phyloP scores from a whole-genome alignment of 805 yeast species.

The Candida ortonii region DNA sequence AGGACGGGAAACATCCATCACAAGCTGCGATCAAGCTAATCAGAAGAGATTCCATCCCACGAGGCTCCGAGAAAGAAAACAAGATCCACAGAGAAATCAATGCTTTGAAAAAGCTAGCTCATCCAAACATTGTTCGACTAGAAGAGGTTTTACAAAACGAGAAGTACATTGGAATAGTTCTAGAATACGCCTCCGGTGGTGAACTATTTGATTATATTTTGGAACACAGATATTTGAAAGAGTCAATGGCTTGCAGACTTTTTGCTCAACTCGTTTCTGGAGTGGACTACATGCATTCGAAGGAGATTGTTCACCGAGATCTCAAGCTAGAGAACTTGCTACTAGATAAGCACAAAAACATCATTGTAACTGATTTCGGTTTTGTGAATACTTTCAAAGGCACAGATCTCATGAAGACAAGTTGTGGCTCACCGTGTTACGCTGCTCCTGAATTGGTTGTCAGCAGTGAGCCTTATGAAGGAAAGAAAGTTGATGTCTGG shows the following conservation, averaged over 20 bases:
- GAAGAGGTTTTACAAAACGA: conserved; percentile 94
- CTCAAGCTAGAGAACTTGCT: conserved; percentile 71
- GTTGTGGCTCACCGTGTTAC: conserved; percentile 97
- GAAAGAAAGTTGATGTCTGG: conserved; percentile 95
- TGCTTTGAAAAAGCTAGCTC: conserved; percentile 79
- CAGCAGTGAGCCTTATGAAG: conserved; percentile 82
- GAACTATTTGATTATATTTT: conserved; percentile 92
- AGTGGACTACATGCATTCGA: conserved; percentile 82
- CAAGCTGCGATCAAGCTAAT: conserved; percentile 94
- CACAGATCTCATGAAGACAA: conserved; percentile 83
- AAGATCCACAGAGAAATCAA: conserved; percentile 93
- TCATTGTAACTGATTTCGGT: conserved; percentile 88
- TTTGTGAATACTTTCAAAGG: conserved; percentile 83
- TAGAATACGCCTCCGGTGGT: conserved; percentile 97
- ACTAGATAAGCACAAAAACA: conserved; percentile 81
- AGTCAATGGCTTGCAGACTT: conserved; percentile 76
- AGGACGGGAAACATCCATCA: conserved; percentile 70
- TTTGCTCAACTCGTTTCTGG: conserved; percentile 94
- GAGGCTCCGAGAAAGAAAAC: conserved; percentile 79
- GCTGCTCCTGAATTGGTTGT: conserved; percentile 98
- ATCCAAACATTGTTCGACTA: conserved; percentile 88
- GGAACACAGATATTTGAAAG: conserved; percentile 82
- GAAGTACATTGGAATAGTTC: conserved; percentile 91
- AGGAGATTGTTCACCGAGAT: conserved; percentile 78
- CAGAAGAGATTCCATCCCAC: conserved; percentile 82